A percentile compares a stretch with the other conserved stretches of the same genome.
These are phyloP conservation scores for Rutstroemia sp. DNA, from an alignment of 2,329 filamentous ascomycete species.

Conservation along the genomic window DNA sequence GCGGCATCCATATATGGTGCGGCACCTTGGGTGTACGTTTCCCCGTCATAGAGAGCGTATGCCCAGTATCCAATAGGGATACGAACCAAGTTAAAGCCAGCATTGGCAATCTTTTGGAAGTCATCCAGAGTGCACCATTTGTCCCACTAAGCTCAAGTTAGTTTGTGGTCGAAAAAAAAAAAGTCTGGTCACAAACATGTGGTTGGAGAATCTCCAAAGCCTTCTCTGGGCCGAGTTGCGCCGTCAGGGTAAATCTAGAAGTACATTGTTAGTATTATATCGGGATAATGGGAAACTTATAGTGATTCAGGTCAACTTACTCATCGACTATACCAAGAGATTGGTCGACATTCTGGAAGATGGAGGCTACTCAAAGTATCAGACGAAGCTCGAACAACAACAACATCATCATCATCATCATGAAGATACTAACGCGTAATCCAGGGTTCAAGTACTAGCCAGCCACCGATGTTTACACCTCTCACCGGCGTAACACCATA, in stretches of 20 bases:
- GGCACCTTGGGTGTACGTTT: conserved; percentile 44
- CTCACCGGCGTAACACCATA: conserved; percentile 43
- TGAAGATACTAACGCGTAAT: conserved; percentile 36
- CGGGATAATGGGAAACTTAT: not conserved
- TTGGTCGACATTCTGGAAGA: conserved; percentile 37
- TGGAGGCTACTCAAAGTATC: conserved; percentile 31
- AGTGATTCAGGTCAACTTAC: not conserved
- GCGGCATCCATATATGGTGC: conserved; percentile 46
- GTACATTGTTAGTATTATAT: not conserved
- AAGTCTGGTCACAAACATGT: conserved; percentile 30
- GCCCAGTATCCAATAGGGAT: conserved; percentile 56
- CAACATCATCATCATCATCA: not conserved
- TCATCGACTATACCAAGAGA: conserved; percentile 29
- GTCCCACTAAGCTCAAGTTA: conserved; percentile 23
- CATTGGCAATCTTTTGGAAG: conserved; percentile 47
- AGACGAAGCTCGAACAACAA: not conserved
- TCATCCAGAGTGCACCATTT: conserved; percentile 33
- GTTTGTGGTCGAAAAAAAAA: conserved; percentile 22
- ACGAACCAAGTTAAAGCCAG: conserved; percentile 51
- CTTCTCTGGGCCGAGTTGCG: conserved; percentile 40
- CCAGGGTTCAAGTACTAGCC: conserved; percentile 35
- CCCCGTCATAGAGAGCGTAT: conserved; percentile 40
- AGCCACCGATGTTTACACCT: conserved; percentile 24
- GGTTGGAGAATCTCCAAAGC: conserved; percentile 44
- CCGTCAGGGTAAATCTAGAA: conserved; percentile 22